Base-by-base conservation (phyloP, 257 asterid species). In the Capsicum baccatum region DNA sequence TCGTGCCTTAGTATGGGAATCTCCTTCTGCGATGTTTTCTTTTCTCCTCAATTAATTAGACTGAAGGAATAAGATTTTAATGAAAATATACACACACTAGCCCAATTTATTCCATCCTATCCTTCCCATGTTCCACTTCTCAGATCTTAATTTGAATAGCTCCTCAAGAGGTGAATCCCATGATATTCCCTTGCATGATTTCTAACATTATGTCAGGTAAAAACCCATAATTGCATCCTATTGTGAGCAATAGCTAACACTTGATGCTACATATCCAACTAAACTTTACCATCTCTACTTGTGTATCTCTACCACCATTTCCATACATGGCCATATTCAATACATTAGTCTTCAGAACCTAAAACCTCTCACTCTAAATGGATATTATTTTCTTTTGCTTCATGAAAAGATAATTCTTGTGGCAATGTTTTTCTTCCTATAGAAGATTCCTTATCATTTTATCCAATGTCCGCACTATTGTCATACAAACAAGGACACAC, bases 11-110 rank as follows among this genome's bases (percentile, higher is more conserved):
- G 64, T 54, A 5, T 78, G 9, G 33, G 44, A 78, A 54, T 78
- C 9, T 78, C 50, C 26, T 54, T 54, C 35, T 54, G 54, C 15
- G 0, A 5, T 54, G 50, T 15, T 50, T 78, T 54, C 66, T 78
- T 54, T 26, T 54, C 82, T 54, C 17, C 82, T 78, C 16, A 78
- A 78, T 78, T 78, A 78, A 55, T 55, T 54, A 78, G 82, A 52
- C 82, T 14, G 1, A 33, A 54, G 26, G 66, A 78, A 78, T 8
- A 78, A 26, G 50, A 26, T 35, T 54, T 54, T 78, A 52, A 33
- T 54, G 50, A 52, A 6, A 54, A 78, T 33, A 16, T 33, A 50
- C 50, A 78, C 44, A 15, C 33, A 33, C 58, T 42, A 14, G 52
- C 47, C 63, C 47, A 21, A 47, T 76, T 50, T 76, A 50, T 21